Percentiles rank a stretch among this genome's conserved stretches.
Evolutionary conservation across 305 asterid species (phyloP).

Genomic region (Rubia occidens): DNA sequence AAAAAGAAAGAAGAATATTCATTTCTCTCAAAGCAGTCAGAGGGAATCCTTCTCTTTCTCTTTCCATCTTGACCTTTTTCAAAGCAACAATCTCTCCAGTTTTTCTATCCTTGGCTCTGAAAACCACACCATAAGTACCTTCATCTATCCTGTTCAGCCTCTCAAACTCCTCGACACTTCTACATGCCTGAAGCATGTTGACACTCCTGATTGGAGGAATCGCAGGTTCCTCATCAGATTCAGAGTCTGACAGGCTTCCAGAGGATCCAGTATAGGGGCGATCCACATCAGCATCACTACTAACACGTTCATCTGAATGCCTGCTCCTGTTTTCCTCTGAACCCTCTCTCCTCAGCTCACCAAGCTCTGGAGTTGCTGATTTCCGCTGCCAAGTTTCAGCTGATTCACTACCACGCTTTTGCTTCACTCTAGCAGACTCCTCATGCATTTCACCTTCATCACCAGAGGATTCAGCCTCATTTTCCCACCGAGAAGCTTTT

Average conservation of each 20-base stretch:
- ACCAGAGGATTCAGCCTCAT: constrained; percentile 58
- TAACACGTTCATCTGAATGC: constrained; percentile 47
- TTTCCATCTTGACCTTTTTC: constrained; percentile 95
- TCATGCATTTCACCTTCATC: constrained; percentile 68
- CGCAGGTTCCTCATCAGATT: constrained; percentile 43
- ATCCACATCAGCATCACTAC: constrained; percentile 51
- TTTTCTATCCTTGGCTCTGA: constrained; percentile 75
- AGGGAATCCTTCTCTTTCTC: constrained; percentile 92
- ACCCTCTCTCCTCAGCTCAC: constrained; percentile 42
- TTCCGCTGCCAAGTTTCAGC: constrained; percentile 31
- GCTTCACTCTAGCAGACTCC: constrained; percentile 28
- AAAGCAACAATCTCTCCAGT: constrained; percentile 84
- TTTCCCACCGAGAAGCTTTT: constrained; percentile 79
- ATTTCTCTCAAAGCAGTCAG: constrained; percentile 78
- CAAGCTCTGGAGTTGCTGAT: constrained; percentile 44
- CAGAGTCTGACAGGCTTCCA: constrained; percentile 45
- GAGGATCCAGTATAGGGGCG: constrained; percentile 28
- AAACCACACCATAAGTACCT: constrained; percentile 94
- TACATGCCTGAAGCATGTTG: constrained; percentile 94
- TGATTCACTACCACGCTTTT: constrained; percentile 30
- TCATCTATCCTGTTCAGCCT: constrained; percentile 82
- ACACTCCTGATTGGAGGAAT: constrained; percentile 51
- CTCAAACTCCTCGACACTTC: constrained; percentile 84
- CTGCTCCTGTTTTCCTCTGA: constrained; percentile 39
- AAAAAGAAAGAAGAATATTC: constrained; percentile 68